A percentile compares a stretch with the other conserved stretches of the same genome.
Conservation (phyloP, 306 rosid species). For the Begonia fuchsioides region DNA sequence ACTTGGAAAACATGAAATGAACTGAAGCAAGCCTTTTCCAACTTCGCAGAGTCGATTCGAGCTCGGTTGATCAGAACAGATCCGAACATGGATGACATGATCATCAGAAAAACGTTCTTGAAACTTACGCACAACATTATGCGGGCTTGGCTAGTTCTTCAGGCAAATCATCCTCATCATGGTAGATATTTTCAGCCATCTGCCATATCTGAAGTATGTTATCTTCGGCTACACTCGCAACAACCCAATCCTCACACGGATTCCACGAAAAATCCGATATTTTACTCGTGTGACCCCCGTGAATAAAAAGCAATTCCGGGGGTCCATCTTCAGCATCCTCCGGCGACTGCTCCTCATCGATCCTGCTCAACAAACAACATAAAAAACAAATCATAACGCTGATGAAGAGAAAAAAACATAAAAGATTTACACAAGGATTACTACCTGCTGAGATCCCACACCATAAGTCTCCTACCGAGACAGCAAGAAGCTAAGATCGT, state of each 20-base stretch:
- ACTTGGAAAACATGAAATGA: no score
- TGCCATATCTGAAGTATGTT: slow-evolving; percentile 99
- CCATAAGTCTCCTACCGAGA: slow-evolving; percentile 97
- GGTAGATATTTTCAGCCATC: slow-evolving; percentile 99
- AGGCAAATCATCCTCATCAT: slow-evolving; percentile 89
- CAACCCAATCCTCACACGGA: slow-evolving; percentile 97
- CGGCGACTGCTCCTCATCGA: slow-evolving; percentile 86
- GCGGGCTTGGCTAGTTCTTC: slow-evolving; percentile 51
- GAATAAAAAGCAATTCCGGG: slow-evolving; percentile 88
- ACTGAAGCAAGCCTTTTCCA: no score
- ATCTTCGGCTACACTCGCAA: slow-evolving; percentile 97
- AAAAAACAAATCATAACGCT: background rate
- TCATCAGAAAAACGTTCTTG: no score
- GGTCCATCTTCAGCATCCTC: slow-evolving; percentile 98
- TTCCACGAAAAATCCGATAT: slow-evolving; percentile 98
- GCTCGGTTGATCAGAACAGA: no score
- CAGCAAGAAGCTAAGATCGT: slow-evolving; percentile 94
- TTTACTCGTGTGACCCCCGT: slow-evolving; percentile 97
- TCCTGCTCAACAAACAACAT: slow-evolving; percentile 28
- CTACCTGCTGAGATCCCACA: slow-evolving; percentile 99
- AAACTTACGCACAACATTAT: slow-evolving; percentile 14
- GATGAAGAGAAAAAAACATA: no score
- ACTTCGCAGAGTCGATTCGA: no score
- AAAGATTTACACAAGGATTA: slow-evolving; percentile 11
- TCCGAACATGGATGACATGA: no score